Conservation (phyloP, 345 rosid genomes). For the Eucalyptus pauciflora region DNA sequence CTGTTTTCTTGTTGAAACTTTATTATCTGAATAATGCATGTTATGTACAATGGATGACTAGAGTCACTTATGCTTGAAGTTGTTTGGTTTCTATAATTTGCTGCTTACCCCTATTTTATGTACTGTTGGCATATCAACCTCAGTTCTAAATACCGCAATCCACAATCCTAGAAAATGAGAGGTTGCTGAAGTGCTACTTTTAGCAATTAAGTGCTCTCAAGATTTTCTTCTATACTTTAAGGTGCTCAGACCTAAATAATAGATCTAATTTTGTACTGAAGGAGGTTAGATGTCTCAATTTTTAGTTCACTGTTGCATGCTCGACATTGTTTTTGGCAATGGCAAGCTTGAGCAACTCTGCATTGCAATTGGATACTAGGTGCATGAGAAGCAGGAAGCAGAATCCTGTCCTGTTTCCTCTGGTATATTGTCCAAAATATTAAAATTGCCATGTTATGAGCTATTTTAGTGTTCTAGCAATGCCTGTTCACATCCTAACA, state of each 20-base stretch:
- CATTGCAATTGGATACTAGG: not conserved
- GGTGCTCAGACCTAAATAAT: not conserved
- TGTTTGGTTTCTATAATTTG: not conserved
- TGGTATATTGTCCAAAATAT: not conserved
- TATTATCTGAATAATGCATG: not conserved
- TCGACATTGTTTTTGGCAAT: not conserved
- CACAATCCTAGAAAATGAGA: not conserved
- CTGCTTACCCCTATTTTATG: not conserved
- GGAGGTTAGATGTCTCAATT: not conserved
- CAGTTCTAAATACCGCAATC: not conserved
- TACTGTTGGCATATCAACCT: not conserved
- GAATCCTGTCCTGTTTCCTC: not conserved
- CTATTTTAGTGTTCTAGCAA: not conserved
- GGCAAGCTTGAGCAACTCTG: not conserved
- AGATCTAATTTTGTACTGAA: not conserved
- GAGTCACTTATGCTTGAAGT: not conserved
- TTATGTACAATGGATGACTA: not conserved
- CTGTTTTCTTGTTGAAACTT: not conserved
- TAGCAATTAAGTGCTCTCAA: not conserved
- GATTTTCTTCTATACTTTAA: not conserved
- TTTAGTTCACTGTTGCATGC: not conserved
- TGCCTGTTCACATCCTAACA: not conserved
- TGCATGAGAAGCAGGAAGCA: not conserved
- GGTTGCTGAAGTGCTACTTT: not conserved
- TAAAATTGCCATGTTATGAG: not conserved